phyloP scores from a whole-genome alignment of 768 basidiomycete genomes.

The Lepiota subincarnata region DNA sequence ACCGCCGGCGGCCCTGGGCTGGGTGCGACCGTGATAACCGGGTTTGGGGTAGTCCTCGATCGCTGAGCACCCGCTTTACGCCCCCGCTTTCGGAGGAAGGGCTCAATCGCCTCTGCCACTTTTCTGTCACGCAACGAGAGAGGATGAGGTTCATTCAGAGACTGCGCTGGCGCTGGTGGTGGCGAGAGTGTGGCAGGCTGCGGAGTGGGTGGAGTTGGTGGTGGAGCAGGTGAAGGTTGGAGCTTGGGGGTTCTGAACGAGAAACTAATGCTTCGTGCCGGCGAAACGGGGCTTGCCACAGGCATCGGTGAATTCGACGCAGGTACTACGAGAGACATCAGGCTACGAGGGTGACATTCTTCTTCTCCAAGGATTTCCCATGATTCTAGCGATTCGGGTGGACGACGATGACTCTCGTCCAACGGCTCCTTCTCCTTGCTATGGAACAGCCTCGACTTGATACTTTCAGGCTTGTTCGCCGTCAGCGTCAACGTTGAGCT shows the following conservation, averaged over 20 bases:
- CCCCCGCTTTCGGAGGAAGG: neutral
- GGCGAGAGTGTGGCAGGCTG: neutral
- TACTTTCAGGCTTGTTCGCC: constrained; percentile 27
- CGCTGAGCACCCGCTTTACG: neutral
- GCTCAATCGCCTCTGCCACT: constrained; percentile 2
- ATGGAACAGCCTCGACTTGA: constrained; percentile 30
- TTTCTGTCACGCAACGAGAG: constrained; percentile 7
- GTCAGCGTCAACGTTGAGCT: constrained; percentile 18
- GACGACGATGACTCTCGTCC: neutral
- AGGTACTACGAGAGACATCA: constrained; percentile 24
- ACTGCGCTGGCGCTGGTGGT: neutral
- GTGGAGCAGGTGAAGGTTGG: constrained; percentile 3
- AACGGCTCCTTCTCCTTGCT: constrained; percentile 34
- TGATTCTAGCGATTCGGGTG: constrained; percentile 21
- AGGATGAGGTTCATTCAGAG: constrained; percentile 5
- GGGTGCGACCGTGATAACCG: neutral
- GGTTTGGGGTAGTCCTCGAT: constrained; percentile 4
- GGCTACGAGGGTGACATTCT: constrained; percentile 20
- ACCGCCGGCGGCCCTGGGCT: constrained; percentile 4
- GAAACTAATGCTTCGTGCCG: constrained; percentile 25
- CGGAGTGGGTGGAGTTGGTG: constrained; percentile 12
- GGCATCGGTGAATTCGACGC: constrained; percentile 15
- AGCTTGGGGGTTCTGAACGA: constrained; percentile 19
- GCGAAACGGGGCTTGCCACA: constrained; percentile 16
- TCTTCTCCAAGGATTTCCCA: constrained; percentile 43